Conservation (phyloP, 208 protist species). For the Hexamita inflata region DNA sequence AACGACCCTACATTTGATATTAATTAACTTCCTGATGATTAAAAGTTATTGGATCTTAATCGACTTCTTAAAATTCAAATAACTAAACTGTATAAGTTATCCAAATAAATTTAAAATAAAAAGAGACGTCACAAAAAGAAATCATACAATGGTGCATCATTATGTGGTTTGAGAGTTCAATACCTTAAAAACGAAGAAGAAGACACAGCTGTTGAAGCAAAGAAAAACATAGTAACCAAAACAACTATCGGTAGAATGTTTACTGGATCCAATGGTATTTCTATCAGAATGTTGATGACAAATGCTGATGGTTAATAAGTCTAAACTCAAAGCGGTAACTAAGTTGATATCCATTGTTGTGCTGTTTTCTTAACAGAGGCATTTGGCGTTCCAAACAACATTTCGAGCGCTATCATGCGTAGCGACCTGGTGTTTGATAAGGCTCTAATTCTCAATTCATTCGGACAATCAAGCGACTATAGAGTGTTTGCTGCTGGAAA, state of each 20-base stretch:
- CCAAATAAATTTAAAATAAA: background rate
- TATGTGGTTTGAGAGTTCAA: constrained; percentile 2
- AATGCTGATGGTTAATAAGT: background rate
- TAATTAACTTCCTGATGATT: background rate
- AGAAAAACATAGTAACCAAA: background rate
- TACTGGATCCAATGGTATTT: background rate
- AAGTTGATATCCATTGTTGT: constrained; percentile 8
- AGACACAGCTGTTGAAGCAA: background rate
- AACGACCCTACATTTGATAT: background rate
- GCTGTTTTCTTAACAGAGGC: constrained; percentile 19
- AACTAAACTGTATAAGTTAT: background rate
- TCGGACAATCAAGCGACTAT: background rate
- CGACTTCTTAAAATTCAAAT: background rate
- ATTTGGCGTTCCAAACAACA: constrained; percentile 7
- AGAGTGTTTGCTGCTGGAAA: constrained; percentile 19
- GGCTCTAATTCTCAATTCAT: constrained; percentile 17
- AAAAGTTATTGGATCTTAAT: background rate
- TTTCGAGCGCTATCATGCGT: background rate
- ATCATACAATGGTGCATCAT: background rate
- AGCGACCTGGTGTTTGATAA: constrained; percentile 18
- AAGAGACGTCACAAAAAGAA: constrained; percentile 5
- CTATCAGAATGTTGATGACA: background rate
- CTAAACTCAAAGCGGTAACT: background rate
- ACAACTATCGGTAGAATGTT: background rate
- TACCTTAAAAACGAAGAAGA: background rate